phyloP scores from a whole-genome alignment of 352 stramenopile species.

The Globisporangium mamillatum region DNA sequence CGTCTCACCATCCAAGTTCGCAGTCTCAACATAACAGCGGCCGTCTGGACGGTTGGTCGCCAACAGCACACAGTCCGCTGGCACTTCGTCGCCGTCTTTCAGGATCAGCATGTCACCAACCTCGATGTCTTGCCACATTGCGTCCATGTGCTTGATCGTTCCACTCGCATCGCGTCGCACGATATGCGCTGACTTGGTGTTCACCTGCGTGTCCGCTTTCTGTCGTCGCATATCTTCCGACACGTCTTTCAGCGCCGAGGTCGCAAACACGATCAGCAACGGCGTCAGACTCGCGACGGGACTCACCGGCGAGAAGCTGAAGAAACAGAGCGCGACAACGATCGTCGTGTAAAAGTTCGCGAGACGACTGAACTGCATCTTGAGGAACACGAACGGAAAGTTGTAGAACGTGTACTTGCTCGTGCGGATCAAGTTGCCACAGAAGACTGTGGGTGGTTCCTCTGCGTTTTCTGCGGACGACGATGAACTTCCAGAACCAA shows the following conservation, averaged over 20 bases:
- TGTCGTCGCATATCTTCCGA: slow-evolving; percentile 77
- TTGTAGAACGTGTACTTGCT: slow-evolving; percentile 92
- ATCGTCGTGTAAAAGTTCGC: slow-evolving; percentile 90
- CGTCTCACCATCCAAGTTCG: slow-evolving; percentile 86
- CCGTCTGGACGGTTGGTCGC: slow-evolving; percentile 73
- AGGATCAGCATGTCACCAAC: slow-evolving; percentile 83
- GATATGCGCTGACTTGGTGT: slow-evolving; percentile 75
- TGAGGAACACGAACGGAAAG: slow-evolving; percentile 87
- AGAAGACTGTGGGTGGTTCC: slow-evolving; percentile 41
- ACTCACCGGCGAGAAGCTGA: slow-evolving; percentile 82
- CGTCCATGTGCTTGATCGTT: slow-evolving; percentile 64
- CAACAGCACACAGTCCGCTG: slow-evolving; percentile 78
- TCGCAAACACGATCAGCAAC: slow-evolving; percentile 86
- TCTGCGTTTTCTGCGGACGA: slow-evolving; percentile 12
- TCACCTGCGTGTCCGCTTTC: slow-evolving; percentile 75
- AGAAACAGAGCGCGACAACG: slow-evolving; percentile 87
- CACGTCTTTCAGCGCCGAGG: slow-evolving; percentile 86
- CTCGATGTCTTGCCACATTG: slow-evolving; percentile 80
- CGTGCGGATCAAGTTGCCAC: slow-evolving; percentile 76
- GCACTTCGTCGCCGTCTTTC: slow-evolving; percentile 80
- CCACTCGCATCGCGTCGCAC: slow-evolving; percentile 55
- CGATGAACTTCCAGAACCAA: slow-evolving; percentile 3
- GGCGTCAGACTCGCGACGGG: slow-evolving; percentile 81
- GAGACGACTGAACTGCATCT: slow-evolving; percentile 89
- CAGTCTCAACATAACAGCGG: slow-evolving; percentile 83